phyloP scores from a whole-genome alignment of 1,139 yeast genomes.

The Starmera stellimalicola region DNA sequence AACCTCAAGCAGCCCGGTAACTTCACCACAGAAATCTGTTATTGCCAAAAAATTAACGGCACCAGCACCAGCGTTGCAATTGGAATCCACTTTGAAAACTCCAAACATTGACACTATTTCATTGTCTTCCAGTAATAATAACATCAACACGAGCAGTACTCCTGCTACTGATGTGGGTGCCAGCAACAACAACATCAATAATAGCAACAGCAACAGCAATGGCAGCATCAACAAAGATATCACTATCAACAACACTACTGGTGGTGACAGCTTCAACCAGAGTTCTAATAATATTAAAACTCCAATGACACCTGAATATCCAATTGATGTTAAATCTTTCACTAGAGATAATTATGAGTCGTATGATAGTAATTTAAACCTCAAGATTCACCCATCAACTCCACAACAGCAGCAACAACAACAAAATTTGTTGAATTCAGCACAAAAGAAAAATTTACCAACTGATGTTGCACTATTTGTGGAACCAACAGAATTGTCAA shows the following conservation, averaged over 20 bases:
- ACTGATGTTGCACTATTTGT: constrained; percentile 40
- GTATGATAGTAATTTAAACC: constrained; percentile 2
- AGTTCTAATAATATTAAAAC: no score
- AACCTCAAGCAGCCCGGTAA: background rate
- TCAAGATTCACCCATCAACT: background rate
- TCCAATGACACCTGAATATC: background rate
- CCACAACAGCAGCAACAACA: constrained; percentile 1
- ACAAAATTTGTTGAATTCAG: background rate
- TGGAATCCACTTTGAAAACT: no score
- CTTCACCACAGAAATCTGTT: background rate
- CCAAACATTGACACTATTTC: no score
- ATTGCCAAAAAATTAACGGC: background rate
- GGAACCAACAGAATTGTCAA: constrained; percentile 57
- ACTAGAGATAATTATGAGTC: constrained; percentile 9
- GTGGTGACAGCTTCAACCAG: no score
- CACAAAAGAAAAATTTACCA: constrained; percentile 7
- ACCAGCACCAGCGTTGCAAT: constrained; percentile 1
- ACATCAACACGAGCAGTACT: no score
- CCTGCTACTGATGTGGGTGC: no score
- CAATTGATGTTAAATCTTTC: constrained; percentile 2
- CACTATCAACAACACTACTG: no score
- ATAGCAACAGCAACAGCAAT: background rate
- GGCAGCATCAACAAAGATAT: no score
- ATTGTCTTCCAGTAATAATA: no score
- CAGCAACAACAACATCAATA: no score